These are phyloP conservation scores for Nicotiana noctiflora DNA, from an alignment of 257 asterid species.

Conservation along the genomic window DNA sequence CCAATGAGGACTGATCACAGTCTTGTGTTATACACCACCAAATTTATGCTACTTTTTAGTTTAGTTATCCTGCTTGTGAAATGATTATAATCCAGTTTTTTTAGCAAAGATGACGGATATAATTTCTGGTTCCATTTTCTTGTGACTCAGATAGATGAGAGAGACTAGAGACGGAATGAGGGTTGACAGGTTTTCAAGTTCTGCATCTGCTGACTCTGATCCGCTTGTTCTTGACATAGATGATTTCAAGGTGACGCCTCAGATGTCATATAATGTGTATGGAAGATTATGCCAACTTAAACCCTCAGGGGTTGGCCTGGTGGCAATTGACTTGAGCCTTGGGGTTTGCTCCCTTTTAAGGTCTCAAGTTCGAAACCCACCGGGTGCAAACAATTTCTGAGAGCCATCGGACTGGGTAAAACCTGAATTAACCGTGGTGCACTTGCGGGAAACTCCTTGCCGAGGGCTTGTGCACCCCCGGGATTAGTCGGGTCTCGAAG, in stretches of 20 bases:
- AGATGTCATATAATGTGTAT: not conserved
- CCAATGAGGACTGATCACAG: not conserved
- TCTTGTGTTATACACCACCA: not conserved
- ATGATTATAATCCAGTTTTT: not conserved
- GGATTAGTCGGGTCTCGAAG: no score
- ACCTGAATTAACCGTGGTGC: no score
- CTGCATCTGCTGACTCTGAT: slow-evolving; percentile 44
- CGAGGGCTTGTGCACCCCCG: no score
- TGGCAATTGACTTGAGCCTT: no score
- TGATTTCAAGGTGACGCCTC: slow-evolving; percentile 71
- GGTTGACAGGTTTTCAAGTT: slow-evolving; percentile 43
- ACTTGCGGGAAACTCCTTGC: no score
- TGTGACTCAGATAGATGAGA: slow-evolving; percentile 59
- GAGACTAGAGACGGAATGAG: slow-evolving; percentile 53
- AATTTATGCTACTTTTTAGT: not conserved
- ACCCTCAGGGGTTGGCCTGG: no score
- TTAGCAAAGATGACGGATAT: not conserved
- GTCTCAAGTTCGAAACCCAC: no score
- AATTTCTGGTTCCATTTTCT: slow-evolving; percentile 12
- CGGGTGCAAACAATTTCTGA: no score
- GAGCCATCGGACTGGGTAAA: no score
- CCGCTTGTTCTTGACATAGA: slow-evolving; percentile 88
- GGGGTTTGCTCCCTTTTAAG: no score
- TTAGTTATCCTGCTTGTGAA: not conserved
- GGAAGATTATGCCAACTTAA: slow-evolving; percentile 1